A percentile compares a stretch with the other conserved stretches of the same genome.
Evolutionary conservation across 192 early-diverging fungal species (phyloP).

Genomic region (Gamsiella multidivaricata): DNA sequence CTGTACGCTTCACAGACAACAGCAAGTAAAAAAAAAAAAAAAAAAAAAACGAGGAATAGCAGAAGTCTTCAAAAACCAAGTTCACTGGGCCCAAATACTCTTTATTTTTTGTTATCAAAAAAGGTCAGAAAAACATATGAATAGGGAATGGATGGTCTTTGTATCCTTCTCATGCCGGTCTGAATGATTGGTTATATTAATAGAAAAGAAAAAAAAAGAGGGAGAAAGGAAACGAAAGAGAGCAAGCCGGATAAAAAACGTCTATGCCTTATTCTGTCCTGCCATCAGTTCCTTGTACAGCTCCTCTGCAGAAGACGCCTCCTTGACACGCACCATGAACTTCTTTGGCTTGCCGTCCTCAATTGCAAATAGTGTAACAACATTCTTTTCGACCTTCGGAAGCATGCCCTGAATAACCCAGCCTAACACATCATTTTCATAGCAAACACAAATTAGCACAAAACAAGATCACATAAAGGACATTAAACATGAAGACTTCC

Average conservation of each 20-base stretch:
- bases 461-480: too few species aligned
- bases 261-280: constrained; percentile 11
- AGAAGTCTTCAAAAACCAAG: too few species aligned
- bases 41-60: neutral
- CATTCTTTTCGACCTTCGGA: constrained; percentile 21
- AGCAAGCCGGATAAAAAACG: too few species aligned
- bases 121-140: too few species aligned
- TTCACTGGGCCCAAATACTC: too few species aligned
- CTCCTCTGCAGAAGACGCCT: constrained; percentile 10
- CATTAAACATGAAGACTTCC: too few species aligned
- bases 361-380: constrained; percentile 25
- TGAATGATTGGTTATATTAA: too few species aligned
- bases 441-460: neutral
- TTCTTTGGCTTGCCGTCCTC: constrained; percentile 25
- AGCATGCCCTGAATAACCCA: constrained; percentile 23
- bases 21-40: neutral
- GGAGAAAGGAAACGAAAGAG: too few species aligned
- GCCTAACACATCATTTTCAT: neutral
- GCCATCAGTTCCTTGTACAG: constrained; percentile 11
- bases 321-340: constrained; percentile 32
- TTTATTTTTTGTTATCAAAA: too few species aligned
- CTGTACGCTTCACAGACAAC: constrained; percentile 6
- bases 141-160: too few species aligned
- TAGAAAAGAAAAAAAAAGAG: neutral
- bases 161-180: too few species aligned